These are phyloP conservation scores for Platanthera guangdongensis DNA, from an alignment of 106 monocot genomes.

Conservation along the genomic window DNA sequence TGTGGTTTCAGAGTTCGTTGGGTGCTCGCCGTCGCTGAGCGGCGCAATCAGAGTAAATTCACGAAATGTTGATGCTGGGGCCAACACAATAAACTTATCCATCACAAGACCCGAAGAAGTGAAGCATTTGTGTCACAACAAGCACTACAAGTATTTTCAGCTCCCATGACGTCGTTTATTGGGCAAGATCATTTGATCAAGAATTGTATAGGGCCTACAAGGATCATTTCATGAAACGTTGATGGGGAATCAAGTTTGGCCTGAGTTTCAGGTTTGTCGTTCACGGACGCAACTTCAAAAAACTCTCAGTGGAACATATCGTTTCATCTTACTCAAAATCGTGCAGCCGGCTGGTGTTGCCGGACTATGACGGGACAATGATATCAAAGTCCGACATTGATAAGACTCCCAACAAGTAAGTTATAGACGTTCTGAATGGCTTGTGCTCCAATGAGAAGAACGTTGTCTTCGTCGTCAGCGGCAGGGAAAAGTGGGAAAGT, in stretches of 20 bases:
- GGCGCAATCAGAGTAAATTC: constrained; percentile 71
- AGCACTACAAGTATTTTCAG: constrained; percentile 69
- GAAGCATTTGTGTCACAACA: constrained; percentile 77
- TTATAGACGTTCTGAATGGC: constrained; percentile 52
- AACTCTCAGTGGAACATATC: constrained; percentile 73
- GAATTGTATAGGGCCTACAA: constrained; percentile 82
- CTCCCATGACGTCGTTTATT: constrained; percentile 81
- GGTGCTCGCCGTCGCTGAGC: constrained; percentile 49
- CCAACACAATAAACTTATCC: constrained; percentile 61
- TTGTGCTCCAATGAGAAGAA: constrained; percentile 70
- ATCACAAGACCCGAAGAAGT: constrained; percentile 65
- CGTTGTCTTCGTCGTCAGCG: constrained; percentile 84
- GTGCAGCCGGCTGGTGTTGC: constrained; percentile 52
- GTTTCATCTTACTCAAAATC: constrained; percentile 52
- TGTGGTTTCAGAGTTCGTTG: constrained; percentile 65
- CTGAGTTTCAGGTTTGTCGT: constrained; percentile 77
- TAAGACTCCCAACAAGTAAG: constrained; percentile 64
- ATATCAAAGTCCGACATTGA: constrained; percentile 64
- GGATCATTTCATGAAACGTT: constrained; percentile 63
- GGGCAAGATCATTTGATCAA: constrained; percentile 85
- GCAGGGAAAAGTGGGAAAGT: constrained; percentile 47
- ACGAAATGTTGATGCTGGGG: constrained; percentile 67
- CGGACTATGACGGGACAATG: constrained; percentile 93
- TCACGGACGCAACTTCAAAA: constrained; percentile 66
- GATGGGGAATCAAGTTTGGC: constrained; percentile 91